Evolutionary conservation across 345 rosid genomes (phyloP).

Genomic region (Arabis hirsuta): DNA sequence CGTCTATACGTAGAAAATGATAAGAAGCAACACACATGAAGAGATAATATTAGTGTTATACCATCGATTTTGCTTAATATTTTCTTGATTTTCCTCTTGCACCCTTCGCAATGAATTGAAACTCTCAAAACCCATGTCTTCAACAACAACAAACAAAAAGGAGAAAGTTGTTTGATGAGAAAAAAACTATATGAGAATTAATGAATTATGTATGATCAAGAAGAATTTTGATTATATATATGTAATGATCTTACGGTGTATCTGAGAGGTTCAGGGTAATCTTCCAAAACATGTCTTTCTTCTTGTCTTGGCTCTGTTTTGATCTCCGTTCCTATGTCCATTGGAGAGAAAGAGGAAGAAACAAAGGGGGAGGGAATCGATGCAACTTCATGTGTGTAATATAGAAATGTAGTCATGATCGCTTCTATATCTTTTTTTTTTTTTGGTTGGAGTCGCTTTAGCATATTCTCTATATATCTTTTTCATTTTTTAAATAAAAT

Average conservation of each 20-base stretch:
- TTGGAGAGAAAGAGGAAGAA: conserved; percentile 25
- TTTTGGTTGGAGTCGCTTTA: not conserved
- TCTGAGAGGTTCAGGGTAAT: conserved; percentile 53
- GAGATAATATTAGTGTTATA: conserved; percentile 13
- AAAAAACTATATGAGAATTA: not conserved
- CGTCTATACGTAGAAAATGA: not conserved
- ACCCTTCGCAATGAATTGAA: conserved; percentile 87
- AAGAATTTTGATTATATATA: not conserved
- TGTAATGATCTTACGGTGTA: conserved; percentile 57
- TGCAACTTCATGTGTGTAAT: conserved; percentile 31
- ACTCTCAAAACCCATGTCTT: conserved; percentile 78
- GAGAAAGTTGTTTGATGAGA: not conserved
- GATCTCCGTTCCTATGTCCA: conserved; percentile 44
- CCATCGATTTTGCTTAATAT: conserved; percentile 74
- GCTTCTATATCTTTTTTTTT: conserved; percentile 22
- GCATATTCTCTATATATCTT: conserved; percentile 26
- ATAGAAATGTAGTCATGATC: conserved; percentile 10
- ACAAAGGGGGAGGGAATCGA: conserved; percentile 27
- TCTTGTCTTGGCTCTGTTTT: conserved; percentile 55
- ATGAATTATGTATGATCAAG: not conserved
- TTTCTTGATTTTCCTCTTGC: conserved; percentile 82
- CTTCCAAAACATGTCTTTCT: conserved; percentile 40
- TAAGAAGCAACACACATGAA: conserved; percentile 3
- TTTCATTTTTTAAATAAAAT: not conserved
- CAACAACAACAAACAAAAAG: not conserved